These are phyloP conservation scores for Gardenia jasminoides DNA, from an alignment of 257 asterid species.

Conservation along the genomic window DNA sequence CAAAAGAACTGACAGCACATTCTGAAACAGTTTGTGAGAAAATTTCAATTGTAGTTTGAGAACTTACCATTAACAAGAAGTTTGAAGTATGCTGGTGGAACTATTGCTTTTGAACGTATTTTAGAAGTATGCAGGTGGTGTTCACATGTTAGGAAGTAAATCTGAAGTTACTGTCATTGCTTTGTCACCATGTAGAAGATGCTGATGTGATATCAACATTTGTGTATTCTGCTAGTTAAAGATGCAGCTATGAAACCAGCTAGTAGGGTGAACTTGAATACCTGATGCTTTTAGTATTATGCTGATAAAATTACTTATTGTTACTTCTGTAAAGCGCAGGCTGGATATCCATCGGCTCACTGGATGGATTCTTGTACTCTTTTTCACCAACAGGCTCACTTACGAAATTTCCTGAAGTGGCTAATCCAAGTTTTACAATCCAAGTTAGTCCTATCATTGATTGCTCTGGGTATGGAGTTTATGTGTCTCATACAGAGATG, in stretches of 20 bases:
- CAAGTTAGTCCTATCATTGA: constrained; percentile 76
- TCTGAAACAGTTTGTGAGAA: not conserved
- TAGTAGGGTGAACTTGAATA: not conserved
- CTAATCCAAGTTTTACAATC: constrained; percentile 46
- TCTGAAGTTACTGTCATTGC: not conserved
- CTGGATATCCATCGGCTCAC: constrained; percentile 89
- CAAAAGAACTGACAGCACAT: not conserved
- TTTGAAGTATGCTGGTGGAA: not conserved
- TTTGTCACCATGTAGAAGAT: not conserved
- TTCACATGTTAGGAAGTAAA: not conserved
- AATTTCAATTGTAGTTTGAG: not conserved
- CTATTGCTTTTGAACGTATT: not conserved
- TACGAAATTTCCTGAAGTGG: constrained; percentile 52
- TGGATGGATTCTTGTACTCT: constrained; percentile 85
- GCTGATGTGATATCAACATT: not conserved
- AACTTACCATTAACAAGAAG: not conserved
- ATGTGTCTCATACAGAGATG: constrained; percentile 67
- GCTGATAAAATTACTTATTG: not conserved
- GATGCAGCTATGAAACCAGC: not conserved
- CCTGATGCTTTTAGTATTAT: not conserved
- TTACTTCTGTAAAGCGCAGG: constrained; percentile 45
- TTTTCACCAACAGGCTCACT: constrained; percentile 70
- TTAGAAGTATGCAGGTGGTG: not conserved
- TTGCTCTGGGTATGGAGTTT: constrained; percentile 79
- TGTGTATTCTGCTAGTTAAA: not conserved